Evolutionary conservation across 495 filamentous ascomycete genomes (phyloP).

Genomic region (Elasticomyces elasticus): DNA sequence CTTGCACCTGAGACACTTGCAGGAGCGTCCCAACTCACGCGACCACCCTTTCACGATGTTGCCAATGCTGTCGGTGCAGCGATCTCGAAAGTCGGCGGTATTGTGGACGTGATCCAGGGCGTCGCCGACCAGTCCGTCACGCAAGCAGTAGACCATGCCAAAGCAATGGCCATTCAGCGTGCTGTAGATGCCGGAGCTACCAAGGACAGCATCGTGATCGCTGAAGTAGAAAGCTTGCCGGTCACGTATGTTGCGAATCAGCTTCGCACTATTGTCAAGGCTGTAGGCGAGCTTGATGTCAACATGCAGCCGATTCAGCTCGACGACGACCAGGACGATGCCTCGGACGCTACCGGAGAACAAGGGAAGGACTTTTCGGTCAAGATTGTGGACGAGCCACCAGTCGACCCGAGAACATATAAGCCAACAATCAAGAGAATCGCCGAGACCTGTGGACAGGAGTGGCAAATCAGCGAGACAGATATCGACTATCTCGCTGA

Average conservation of each 20-base stretch:
- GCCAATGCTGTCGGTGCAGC: constrained; percentile 51
- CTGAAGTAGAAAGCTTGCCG: constrained; percentile 38
- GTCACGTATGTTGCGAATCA: constrained; percentile 37
- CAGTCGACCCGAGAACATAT: constrained; percentile 40
- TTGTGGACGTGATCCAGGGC: constrained; percentile 39
- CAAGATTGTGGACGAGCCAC: constrained; percentile 10
- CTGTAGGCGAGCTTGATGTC: constrained; percentile 10
- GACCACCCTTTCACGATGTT: constrained; percentile 30
- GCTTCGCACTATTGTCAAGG: constrained; percentile 13
- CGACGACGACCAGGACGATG: not conserved
- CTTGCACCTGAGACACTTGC: constrained; percentile 22
- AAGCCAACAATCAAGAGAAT: constrained; percentile 41
- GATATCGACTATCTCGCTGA: constrained; percentile 49
- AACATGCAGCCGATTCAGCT: not conserved
- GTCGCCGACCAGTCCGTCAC: constrained; percentile 29
- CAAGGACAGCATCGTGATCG: constrained; percentile 31
- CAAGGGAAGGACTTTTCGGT: constrained; percentile 2
- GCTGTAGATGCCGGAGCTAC: constrained; percentile 39
- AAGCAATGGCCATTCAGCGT: constrained; percentile 31
- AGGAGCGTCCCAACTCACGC: constrained; percentile 21
- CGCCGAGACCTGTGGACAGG: constrained; percentile 1
- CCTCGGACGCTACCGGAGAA: constrained; percentile 1
- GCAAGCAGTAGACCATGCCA: constrained; percentile 32
- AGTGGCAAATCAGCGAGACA: constrained; percentile 46
- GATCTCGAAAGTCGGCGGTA: constrained; percentile 46